Conservation (phyloP, 2,329 filamentous ascomycete species). For the Fusarium sp. region DNA sequence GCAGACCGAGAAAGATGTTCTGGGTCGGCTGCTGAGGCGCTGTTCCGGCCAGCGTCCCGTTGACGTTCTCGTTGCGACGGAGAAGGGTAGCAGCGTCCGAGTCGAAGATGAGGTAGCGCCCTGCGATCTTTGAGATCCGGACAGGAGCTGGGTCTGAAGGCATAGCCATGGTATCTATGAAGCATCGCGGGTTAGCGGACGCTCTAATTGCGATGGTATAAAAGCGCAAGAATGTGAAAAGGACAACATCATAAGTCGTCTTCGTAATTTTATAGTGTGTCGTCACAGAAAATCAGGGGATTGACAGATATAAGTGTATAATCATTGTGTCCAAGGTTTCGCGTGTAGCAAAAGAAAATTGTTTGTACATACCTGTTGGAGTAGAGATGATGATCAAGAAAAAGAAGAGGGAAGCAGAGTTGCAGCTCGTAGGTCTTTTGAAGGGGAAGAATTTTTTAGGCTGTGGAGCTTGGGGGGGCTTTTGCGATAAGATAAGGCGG, state of each 20-base stretch:
- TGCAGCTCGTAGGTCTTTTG: conserved; percentile 31
- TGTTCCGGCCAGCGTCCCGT: conserved; percentile 86
- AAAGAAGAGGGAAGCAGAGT: conserved; percentile 26
- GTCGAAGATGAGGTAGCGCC: conserved; percentile 91
- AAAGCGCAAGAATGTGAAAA: conserved; percentile 14
- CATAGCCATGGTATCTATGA: conserved; percentile 38
- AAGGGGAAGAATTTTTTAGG: conserved; percentile 39
- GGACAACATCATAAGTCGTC: conserved; percentile 56
- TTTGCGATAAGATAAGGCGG: conserved; percentile 25
- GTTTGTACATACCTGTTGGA: conserved; percentile 34
- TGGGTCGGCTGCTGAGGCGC: conserved; percentile 94
- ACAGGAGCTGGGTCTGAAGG: conserved; percentile 59
- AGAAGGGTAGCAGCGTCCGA: conserved; percentile 82
- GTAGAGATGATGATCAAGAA: conserved; percentile 34
- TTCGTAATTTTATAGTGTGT: conserved; percentile 58
- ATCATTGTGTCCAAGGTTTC: conserved; percentile 56
- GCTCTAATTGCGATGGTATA: conserved; percentile 8
- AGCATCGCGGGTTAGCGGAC: conserved; percentile 35
- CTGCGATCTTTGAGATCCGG: conserved; percentile 83
- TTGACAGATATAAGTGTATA: conserved; percentile 68
- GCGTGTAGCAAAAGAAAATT: conserved; percentile 17
- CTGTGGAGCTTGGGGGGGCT: conserved; percentile 24
- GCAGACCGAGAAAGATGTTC: conserved; percentile 91
- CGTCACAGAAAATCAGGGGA: conserved; percentile 65
- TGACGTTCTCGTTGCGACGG: conserved; percentile 84